Evolutionary conservation across 306 rosid species (phyloP), one percentile per base, ranked within the genome.

Genomic region (Vachellia pachyceras): DNA sequence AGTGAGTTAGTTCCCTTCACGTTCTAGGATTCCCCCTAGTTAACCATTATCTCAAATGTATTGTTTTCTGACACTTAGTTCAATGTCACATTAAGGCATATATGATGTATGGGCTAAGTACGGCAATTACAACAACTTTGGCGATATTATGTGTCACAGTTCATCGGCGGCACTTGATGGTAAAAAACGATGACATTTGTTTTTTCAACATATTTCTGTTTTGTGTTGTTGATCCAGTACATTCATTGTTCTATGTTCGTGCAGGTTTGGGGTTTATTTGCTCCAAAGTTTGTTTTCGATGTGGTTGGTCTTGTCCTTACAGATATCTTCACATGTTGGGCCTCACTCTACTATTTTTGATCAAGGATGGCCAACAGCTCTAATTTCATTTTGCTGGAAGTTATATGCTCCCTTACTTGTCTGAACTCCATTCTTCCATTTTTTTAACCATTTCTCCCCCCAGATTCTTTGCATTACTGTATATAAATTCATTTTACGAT

Each of bases 231-330:
- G 71, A 42, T 22, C 41, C 37, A 69, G 40, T 60, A 52, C 25
- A 78, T 37, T 81, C 12, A 42, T 40, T 54, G 65, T 63, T 72
- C 68, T 22, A 46, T 68, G 52, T 39, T 71, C 73, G 82, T 77
- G 89, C 91, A 95, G 99, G 99, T 93, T 33, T 95, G 99, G 99
- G 99, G 98, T 47, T 88, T 95, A 85, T 95, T 95, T 86, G 98
- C 99, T 75, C 99, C 99, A 0, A 95, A 95, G 90, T 95, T 90
- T 82, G 97, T 93, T 79, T 93, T 95, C 41, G 99, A 93, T 77
- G 94, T 90, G 73, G 90, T 76, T 66, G 88, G 89, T 86, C 96
- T 95, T 61, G 39, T 88, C 67, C 89, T 93, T 49, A 87, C 97
- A 5, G 99, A 93, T 75, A 40, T 85, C 72, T 84, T 87, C 23